phyloP scores from a whole-genome alignment of 306 rosid genomes.

The cucumber (Cucumis sativus) region Cucumber_9930_V3 NC_026655.2:3442001-3442500 shows the following conservation, averaged over 20 bases:
- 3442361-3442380: constrained; percentile 71
- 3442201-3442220: background rate
- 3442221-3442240: background rate
- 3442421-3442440: background rate
- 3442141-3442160: constrained; percentile 35
- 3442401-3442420: constrained; percentile 49
- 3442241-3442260: background rate
- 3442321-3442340: constrained; percentile 99
- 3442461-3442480: background rate
- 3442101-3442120: constrained; percentile 90
- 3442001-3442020: background rate
- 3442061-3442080: constrained; percentile 55
- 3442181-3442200: background rate
- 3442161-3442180: background rate
- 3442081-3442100: constrained; percentile 76
- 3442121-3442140: constrained; percentile 94
- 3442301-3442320: constrained; percentile 98
- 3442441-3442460: background rate
- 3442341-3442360: constrained; percentile 85
- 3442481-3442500: constrained; percentile 64
- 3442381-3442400: constrained; percentile 95
- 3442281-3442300: constrained; percentile 89
- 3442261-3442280: constrained; percentile 43
- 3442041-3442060: constrained; percentile 86
- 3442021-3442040: constrained; percentile 63